Evolutionary conservation across 306 rosid genomes (phyloP), one percentile per base, ranked within the genome.

Genomic region (Cucumis melo): DNA sequence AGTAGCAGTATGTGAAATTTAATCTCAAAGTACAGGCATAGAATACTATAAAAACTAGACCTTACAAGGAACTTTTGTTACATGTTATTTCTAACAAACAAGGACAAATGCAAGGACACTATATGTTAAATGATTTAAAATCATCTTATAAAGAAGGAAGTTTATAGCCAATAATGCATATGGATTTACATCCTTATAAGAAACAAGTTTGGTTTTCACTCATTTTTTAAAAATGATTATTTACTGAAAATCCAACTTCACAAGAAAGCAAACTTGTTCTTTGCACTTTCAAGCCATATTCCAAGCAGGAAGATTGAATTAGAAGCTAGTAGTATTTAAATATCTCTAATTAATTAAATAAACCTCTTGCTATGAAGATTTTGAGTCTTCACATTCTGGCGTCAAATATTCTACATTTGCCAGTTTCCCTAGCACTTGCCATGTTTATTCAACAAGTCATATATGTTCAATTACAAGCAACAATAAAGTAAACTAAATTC

Each of bases 221-320:
- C 10, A 59, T 10, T 8, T 42, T 42, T 41, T n/a, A n/a, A n/a
- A 46, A 46, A 59, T 23, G 5, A 23, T 24, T 59, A 24, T 21
- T 57, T 21, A 6, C 10, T 57, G 32, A 21, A 29, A 61, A 29
- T 7, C 19, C 19, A 61, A 32, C 48, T 64, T 27, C 41, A 17
- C 46, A n/a, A 64, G 27, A 36, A 36, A 19, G 24, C 1, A 10
- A 38, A 38, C 24, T 65, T 62, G 44, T 16, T 90, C 61, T 90
- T 93, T 59, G 98, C 93, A 82, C 90, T 90, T 84, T 87, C 87
- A 46, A 93, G 97, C 97, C 98, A 93, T 29, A 93, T 93, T 84
- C 97, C 98, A 66, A 93, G 84, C 73, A 93, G 87, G 74, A 90
- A 93, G 74, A 88, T 91, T 80, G 88, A 89, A 75, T 93, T 90